Evolutionary conservation across 164 flowering plant species (phyloP), one percentile per base, ranked within the genome.

Genomic region (Echeveria elegans): DNA sequence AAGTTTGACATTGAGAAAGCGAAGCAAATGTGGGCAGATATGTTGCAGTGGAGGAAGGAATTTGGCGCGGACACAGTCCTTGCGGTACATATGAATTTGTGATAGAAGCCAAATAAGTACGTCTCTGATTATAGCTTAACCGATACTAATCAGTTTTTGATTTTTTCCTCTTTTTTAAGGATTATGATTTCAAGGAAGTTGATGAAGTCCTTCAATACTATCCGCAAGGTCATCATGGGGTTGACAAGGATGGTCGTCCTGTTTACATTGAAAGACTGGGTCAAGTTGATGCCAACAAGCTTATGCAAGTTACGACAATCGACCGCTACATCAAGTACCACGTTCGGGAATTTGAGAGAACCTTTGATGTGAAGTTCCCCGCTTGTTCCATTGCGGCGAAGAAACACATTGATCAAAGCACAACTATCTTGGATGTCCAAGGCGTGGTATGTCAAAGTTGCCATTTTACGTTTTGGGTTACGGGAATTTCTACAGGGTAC

Each of bases 201-300:
- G 66, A 63, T 63, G 66, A 63, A 63, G 66, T 63, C 66, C 41
- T 63, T 34, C 45, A 63, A 63, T 63, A 63, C 47, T 63, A 63
- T 37, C 66, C 66, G 18, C 66, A 63, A 63, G 66, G 66, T 31
- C 45, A 63, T 63, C 66, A 63, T 11, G 66, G 66, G 15, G 47
- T 63, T 21, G 66, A 63, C 26, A 63, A 36, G 45, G 66, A 63
- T 3, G 66, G 66, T 12, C 66, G 66, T 21, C 66, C 66, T 19
- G 66, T 63, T 21, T 63, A 63, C 45, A 63, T 63, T 15, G 66
- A 63, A 21, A 63, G 66, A 63, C 29, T 63, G 7, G 66, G 66
- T n/a, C 41, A n/a, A 36, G 66, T 63, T 14, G 66, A 63, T 36
- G 41, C 66, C 41, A 63, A 63, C 41, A 63, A 63, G 29, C 66